Base-by-base conservation (phyloP, 352 stramenopile species). In the Pythium scleroteichum region DNA sequence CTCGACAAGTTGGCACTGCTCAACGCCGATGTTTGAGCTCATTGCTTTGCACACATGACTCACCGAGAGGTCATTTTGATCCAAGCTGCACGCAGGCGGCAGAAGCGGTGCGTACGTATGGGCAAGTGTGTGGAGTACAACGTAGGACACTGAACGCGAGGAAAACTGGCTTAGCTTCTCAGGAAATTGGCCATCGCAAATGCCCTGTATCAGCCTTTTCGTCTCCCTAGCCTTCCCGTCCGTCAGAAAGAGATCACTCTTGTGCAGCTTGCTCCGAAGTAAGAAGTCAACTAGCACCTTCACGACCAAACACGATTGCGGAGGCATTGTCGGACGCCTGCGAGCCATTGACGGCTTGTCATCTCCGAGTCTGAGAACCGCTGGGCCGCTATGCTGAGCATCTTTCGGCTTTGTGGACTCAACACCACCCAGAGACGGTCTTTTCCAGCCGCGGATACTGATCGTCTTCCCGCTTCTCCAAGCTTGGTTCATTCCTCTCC, bases 181-280 rank as follows among this genome's bases (percentile, higher is more conserved):
- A 1, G 64, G 71, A 2, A 73, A 9, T 3, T 75, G 52, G 2
- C 71, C 59, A n/a, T 68, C 47, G 3, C 44, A 24, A 33, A 78
- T 54, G 23, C 52, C 59, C 12, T 48, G 24, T 5, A 72, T 44
- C 48, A 79, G 29, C 26, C 42, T 64, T 29, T 42, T 53, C 9
- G 22, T 33, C 52, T 79, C 71, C 7, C 45, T 53, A 2, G 50
- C 26, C 16, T 72, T 72, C 1, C 45, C 61, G 16, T 72, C 62
- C 10, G 59, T 23, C 16, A 76, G 9, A 20, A 79, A 79, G 24
- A 79, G 40, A 40, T 76, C 55, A 13, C 66, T 60, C 47, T 79
- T 76, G 62, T 79, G 68, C 16, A 79, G 59, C 19, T 79, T 79
- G 59, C 63, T 56, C 53, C 69, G 64, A 53, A 73, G 24, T 12